A percentile compares a stretch with the other conserved stretches of the same genome.
Evolutionary conservation across 805 yeast species (phyloP).

Genomic region (Nakazawaea molendinolei): DNA sequence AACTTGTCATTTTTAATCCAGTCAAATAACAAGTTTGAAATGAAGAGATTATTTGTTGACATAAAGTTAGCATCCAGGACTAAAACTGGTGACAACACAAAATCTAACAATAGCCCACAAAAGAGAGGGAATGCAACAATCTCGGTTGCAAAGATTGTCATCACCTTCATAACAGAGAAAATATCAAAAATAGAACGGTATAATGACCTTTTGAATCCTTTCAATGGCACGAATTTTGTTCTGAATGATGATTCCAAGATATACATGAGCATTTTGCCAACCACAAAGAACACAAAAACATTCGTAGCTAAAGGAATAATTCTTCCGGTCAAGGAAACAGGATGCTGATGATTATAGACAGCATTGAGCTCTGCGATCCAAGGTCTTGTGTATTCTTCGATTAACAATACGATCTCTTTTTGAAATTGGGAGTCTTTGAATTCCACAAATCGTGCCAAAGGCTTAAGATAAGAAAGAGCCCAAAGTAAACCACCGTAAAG

Average conservation of each 20-base stretch:
- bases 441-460: too few relatives aligned
- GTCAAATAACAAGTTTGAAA: constrained; percentile 4
- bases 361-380: constrained; percentile 5
- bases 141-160: constrained; percentile 69
- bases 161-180: constrained; percentile 64
- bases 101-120: constrained; percentile 75
- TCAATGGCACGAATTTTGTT: constrained; percentile 29
- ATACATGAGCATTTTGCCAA: constrained; percentile 10
- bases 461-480: neutral
- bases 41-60: constrained; percentile 1
- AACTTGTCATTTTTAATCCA: constrained; percentile 5
- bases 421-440: too few relatives aligned
- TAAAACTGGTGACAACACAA: constrained; percentile 58
- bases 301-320: constrained; percentile 21
- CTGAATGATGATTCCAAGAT: constrained; percentile 4
- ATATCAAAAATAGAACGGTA: constrained; percentile 50
- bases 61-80: constrained; percentile 12
- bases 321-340: constrained; percentile 31
- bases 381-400: too few relatives aligned
- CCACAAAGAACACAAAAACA: constrained; percentile 28
- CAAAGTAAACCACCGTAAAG: constrained; percentile 17
- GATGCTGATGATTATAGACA: constrained; percentile 18
- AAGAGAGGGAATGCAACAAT: constrained; percentile 78
- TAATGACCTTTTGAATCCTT: constrained; percentile 42
- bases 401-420: too few relatives aligned